Base-by-base conservation (phyloP, 208 protist species). In the Plasmodiophora brassicae region DNA sequence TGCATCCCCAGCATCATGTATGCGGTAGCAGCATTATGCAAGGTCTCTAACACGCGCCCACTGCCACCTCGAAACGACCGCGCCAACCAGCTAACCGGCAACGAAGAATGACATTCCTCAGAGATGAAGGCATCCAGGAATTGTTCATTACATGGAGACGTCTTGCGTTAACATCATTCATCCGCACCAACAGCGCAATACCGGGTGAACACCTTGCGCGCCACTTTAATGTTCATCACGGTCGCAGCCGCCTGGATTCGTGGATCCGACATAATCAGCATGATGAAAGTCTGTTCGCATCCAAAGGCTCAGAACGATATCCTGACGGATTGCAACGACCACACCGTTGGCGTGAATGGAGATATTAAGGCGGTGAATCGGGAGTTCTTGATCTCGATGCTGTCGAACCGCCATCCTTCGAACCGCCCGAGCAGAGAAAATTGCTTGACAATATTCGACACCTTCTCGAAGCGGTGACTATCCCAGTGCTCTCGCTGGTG, bases 401-500 rank as follows among this genome's bases (percentile, higher is more conserved):
- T 32, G 71, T 14, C 84, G 45, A 38, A 71, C 46, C 45, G 38
- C 25, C 35, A 36, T 14, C 43, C 28, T 53, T 1, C 85, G 41
- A 95, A 95, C 14, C 91, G 93, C 53, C 95, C 96, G 50, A 91
- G 94, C 10, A 97, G 90, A 85, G 96, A 96, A 91, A 96, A 97
- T 89, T 97, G 95, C 92, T 97, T 97, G 85, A 97, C 96, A 85
- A 96, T 96, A 90, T 96, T 97, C 0, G 90, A 93, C 45, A 97
- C 95, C 90, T 97, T 97, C 85, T 97, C 95, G 89, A 96, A 96
- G 32, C 95, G 46, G 45, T 89, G 87, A 1, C 28, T 44, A 46
- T 88, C 86, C 57, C 38, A 41, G 14, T 88, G 86, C 46, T 71
- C 50, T 25, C 50, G 38, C 28, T n/a, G 35, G 14, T 44, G 0